phyloP scores from a whole-genome alignment of 1,284 basidiomycete species.

The Ceratobasidium sp. region DNA sequence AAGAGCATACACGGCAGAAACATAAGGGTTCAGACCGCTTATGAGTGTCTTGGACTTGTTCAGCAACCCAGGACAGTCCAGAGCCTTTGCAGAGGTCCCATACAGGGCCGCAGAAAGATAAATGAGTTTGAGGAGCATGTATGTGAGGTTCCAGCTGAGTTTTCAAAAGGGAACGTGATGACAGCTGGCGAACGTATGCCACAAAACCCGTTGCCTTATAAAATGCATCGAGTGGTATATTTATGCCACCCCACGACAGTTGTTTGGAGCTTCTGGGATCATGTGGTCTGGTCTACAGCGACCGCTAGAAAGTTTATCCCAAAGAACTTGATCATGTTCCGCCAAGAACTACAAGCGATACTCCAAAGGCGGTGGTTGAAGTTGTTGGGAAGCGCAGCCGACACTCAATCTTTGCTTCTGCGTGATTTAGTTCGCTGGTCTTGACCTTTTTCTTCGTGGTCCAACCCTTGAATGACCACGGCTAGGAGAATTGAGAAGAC shows the following conservation, averaged over 20 bases:
- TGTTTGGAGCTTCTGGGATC: not conserved
- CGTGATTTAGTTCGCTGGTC: not conserved
- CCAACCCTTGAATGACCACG: not conserved
- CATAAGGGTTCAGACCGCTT: conserved; percentile 19
- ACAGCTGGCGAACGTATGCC: not conserved
- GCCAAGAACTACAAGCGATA: not conserved
- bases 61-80: conserved; percentile 26
- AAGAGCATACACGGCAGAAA: not conserved
- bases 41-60: conserved; percentile 16
- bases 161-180: not conserved
- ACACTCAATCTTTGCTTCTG: not conserved
- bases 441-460: not conserved
- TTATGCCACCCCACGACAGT: not conserved
- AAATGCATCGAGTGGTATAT: too few relatives aligned
- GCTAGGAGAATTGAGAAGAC: conserved; percentile 6
- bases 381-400: not conserved
- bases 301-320: not conserved
- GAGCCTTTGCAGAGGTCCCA: not conserved
- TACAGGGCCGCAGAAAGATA: not conserved
- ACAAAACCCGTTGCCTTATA: too few relatives aligned
- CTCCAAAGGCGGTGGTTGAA: not conserved
- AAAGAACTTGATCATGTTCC: not conserved
- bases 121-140: not conserved
- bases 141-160: not conserved
- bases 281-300: not conserved